Conservation (phyloP, 1,284 basidiomycete species). For the Mycosarcoma maydis region DNA sequence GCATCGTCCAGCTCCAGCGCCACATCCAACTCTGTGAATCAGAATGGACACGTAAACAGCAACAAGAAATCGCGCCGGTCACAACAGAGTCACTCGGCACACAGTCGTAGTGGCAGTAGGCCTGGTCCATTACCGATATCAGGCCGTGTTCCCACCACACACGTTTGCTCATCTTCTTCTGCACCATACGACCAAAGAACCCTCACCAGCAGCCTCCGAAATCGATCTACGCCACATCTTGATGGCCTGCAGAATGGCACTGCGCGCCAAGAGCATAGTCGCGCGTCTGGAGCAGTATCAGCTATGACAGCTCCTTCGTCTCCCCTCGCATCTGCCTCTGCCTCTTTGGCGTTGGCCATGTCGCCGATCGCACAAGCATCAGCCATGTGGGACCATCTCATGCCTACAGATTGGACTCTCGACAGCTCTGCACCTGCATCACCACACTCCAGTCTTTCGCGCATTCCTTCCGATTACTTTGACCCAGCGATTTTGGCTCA, state of each 20-base stretch:
- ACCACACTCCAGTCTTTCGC: constrained; percentile 15
- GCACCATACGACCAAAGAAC: constrained; percentile 10
- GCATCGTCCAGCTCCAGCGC: too few species aligned
- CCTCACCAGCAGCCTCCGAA: constrained; percentile 20
- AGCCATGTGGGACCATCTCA: constrained; percentile 15
- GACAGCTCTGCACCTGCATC: constrained; percentile 25
- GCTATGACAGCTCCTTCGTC: constrained; percentile 29
- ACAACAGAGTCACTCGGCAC: constrained; percentile 13
- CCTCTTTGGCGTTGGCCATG: constrained; percentile 32
- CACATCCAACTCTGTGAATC: constrained; percentile 11
- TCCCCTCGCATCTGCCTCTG: constrained; percentile 14
- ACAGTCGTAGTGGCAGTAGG: constrained; percentile 21
- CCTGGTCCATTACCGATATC: constrained; percentile 10
- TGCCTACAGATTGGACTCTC: constrained; percentile 26
- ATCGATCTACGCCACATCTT: constrained; percentile 39
- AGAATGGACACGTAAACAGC: constrained; percentile 3
- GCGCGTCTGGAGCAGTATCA: not conserved
- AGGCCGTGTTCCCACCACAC: constrained; percentile 1
- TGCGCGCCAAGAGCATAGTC: constrained; percentile 8
- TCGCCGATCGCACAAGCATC: constrained; percentile 26
- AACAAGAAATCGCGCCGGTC: constrained; percentile 11
- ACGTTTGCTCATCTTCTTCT: not conserved
- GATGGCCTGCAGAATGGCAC: constrained; percentile 18
- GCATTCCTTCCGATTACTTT: constrained; percentile 41
- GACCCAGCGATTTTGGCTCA: constrained; percentile 31